Evolutionary conservation across 441 rosid species (phyloP).

Genomic region (Pelargonium fulgidum): DNA sequence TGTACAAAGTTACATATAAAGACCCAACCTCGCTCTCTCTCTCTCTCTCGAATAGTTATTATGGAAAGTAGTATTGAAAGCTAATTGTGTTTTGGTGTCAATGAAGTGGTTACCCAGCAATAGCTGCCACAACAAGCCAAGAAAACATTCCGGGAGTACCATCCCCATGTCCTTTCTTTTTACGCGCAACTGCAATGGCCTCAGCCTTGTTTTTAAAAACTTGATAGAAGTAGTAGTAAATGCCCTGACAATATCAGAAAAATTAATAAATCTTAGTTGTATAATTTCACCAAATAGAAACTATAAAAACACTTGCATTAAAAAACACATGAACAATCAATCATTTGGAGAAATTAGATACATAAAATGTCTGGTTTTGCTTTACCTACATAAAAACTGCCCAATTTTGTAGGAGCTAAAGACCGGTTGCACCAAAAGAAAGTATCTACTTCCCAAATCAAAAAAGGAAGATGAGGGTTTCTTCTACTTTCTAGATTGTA

Average conservation of each 20-base stretch:
- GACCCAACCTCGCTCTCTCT: too few species aligned
- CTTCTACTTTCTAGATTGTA: not conserved
- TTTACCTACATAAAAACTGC: too few species aligned
- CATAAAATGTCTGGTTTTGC: too few species aligned
- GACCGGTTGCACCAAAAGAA: too few species aligned
- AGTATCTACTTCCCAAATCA: too few species aligned
- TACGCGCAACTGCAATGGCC: slow-evolving; percentile 41
- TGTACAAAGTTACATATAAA: not conserved
- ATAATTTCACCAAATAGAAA: not conserved
- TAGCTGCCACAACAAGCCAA: slow-evolving; percentile 65
- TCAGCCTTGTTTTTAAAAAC: slow-evolving; percentile 61
- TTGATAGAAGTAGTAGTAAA: slow-evolving; percentile 62
- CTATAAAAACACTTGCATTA: not conserved
- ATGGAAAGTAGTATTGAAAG: not conserved
- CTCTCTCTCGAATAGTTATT: too few species aligned
- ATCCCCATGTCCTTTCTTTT: slow-evolving; percentile 46
- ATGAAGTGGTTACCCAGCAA: slow-evolving; percentile 43
- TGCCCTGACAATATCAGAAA: slow-evolving; percentile 36
- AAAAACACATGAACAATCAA: not conserved
- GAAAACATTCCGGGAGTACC: slow-evolving; percentile 55
- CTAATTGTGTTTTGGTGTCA: not conserved
- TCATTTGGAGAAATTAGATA: not conserved
- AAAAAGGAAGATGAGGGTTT: not conserved
- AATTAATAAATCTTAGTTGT: not conserved
- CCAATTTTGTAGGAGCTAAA: too few species aligned